Evolutionary conservation across 108 stramenopile species (phyloP).

Genomic region (Pelagomonas calceolata): DNA sequence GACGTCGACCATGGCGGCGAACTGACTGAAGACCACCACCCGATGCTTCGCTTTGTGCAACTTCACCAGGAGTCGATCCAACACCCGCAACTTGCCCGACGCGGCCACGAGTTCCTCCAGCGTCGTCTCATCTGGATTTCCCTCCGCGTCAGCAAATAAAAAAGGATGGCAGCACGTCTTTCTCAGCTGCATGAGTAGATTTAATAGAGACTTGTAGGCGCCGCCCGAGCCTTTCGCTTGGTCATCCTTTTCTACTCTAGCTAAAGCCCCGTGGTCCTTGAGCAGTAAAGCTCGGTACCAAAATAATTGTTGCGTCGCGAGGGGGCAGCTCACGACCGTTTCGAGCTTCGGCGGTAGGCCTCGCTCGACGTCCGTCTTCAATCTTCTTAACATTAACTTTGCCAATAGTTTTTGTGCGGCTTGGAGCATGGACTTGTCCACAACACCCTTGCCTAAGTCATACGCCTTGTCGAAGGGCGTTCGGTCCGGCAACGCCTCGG

Average conservation of each 20-base stretch:
- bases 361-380: conserved; percentile 58
- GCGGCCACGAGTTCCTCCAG: conserved; percentile 57
- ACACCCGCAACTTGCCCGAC: conserved; percentile 61
- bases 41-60: conserved; percentile 61
- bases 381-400: conserved; percentile 54
- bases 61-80: conserved; percentile 56
- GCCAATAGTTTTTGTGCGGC: conserved; percentile 52
- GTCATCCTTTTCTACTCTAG: conserved; percentile 6
- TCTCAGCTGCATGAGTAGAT: conserved; percentile 63
- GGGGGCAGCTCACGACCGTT: conserved; percentile 56
- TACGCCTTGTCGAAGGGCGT: conserved; percentile 74
- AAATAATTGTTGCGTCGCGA: conserved; percentile 42
- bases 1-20: conserved; percentile 73
- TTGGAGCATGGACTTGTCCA: conserved; percentile 46
- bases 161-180: conserved; percentile 58
- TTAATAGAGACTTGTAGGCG: conserved; percentile 22
- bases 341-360: conserved; percentile 58
- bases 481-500: conserved; percentile 69
- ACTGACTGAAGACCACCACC: conserved; percentile 77
- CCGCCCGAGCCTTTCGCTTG: conserved; percentile 7
- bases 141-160: conserved; percentile 56
- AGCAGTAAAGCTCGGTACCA: conserved; percentile 57
- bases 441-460: conserved; percentile 2
- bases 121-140: conserved; percentile 35
- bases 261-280: conserved; percentile 44